Conservation (phyloP, 768 basidiomycete genomes). For the Gloeophyllum trabeum region DNA sequence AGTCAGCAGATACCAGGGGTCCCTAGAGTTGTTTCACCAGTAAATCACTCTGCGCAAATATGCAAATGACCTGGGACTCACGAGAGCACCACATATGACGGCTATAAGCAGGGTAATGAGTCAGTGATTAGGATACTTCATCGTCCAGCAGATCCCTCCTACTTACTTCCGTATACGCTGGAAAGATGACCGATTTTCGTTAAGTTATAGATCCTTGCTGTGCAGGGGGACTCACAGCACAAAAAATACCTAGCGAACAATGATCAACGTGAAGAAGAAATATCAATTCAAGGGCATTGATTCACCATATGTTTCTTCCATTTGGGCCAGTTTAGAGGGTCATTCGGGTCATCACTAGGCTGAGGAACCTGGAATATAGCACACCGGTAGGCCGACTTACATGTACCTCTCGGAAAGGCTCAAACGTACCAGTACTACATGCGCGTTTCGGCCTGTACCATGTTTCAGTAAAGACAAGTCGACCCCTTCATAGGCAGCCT, state of each 20-base stretch:
- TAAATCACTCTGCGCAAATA: background rate
- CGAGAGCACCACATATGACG: slow-evolving; percentile 9
- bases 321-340: slow-evolving; percentile 15
- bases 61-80: slow-evolving; percentile 2
- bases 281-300: background rate
- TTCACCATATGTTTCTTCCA: slow-evolving; percentile 11
- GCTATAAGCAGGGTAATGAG: slow-evolving; percentile 4
- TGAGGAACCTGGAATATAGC: slow-evolving; percentile 8
- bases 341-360: slow-evolving; percentile 14
- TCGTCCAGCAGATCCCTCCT: too few species aligned
- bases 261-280: background rate
- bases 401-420: too few species aligned
- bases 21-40: background rate
- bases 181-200: background rate
- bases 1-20: slow-evolving; percentile 4
- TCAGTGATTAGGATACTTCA: too few species aligned
- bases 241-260: background rate
- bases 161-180: slow-evolving; percentile 4
- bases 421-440: slow-evolving; percentile 10
- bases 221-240: background rate
- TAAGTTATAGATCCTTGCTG: background rate
- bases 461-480: slow-evolving; percentile 9
- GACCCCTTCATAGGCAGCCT: slow-evolving; percentile 3
- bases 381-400: background rate
- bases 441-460: slow-evolving; percentile 9